A percentile compares a stretch with the other conserved stretches of the same genome.
Conservation (phyloP, 108 stramenopile genomes). For the Thalassiosira profunda region DNA sequence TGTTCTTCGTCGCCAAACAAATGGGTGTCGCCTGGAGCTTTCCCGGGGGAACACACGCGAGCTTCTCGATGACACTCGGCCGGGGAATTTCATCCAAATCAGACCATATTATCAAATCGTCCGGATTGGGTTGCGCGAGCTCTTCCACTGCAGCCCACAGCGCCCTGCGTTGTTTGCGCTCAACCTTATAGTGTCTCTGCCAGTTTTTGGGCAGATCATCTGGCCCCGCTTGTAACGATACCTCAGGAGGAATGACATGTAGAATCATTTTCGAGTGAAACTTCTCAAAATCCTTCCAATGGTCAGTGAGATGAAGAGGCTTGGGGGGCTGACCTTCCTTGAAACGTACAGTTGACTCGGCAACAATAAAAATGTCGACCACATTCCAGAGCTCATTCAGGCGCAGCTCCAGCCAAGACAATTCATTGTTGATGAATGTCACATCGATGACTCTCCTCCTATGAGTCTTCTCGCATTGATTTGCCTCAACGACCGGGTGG, state of each 20-base stretch:
- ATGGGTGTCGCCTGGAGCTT: slow-evolving; percentile 1
- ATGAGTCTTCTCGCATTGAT: no score
- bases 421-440: slow-evolving; percentile 13
- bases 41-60: slow-evolving; percentile 1
- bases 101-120: slow-evolving; percentile 17
- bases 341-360: slow-evolving; percentile 14
- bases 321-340: slow-evolving; percentile 3
- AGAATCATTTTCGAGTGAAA: slow-evolving; percentile 27
- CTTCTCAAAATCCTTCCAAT: slow-evolving; percentile 5
- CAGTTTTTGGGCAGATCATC: not conserved
- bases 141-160: not conserved
- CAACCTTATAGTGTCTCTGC: slow-evolving; percentile 5
- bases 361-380: slow-evolving; percentile 18
- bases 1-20: not conserved
- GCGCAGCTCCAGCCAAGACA: slow-evolving; percentile 10
- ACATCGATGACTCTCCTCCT: slow-evolving; percentile 15
- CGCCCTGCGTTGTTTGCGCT: slow-evolving; percentile 5
- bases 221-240: not conserved
- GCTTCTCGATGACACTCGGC: not conserved
- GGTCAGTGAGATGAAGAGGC: slow-evolving; percentile 5
- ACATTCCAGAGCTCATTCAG: slow-evolving; percentile 28
- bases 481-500: no score
- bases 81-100: slow-evolving; percentile 23
- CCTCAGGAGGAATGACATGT: slow-evolving; percentile 4
- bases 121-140: not conserved